phyloP scores from a whole-genome alignment of 331 rosid species.

The Cydonia oblonga region DNA sequence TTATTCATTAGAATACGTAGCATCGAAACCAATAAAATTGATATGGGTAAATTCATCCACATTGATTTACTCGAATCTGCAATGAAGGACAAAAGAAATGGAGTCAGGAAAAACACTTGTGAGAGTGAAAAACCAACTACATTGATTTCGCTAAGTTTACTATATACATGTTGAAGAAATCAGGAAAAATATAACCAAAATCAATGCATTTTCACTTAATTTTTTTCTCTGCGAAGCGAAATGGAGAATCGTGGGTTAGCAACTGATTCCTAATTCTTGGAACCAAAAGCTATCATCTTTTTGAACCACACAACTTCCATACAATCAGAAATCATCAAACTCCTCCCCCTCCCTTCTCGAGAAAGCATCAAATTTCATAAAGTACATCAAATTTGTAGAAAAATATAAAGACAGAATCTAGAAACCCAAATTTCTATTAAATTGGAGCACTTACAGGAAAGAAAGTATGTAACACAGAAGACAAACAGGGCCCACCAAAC shows the following conservation, averaged over 20 bases:
- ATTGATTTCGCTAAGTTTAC: no score
- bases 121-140: not conserved
- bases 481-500: slow-evolving; percentile 88
- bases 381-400: not conserved
- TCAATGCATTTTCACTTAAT: not conserved
- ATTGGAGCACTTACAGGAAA: slow-evolving; percentile 49
- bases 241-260: not conserved
- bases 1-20: slow-evolving; percentile 56
- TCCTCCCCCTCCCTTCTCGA: not conserved
- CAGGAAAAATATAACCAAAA: no score
- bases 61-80: slow-evolving; percentile 95
- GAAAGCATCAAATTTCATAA: not conserved
- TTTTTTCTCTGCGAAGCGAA: not conserved
- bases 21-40: slow-evolving; percentile 58
- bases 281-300: not conserved
- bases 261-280: not conserved
- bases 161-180: not conserved
- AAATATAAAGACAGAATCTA: not conserved
- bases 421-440: not conserved
- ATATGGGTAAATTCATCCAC: slow-evolving; percentile 88
- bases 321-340: not conserved
- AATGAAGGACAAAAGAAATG: not conserved
- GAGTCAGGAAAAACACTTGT: not conserved
- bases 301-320: not conserved
- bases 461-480: slow-evolving; percentile 63